phyloP scores from a whole-genome alignment of 257 asterid species.

The Knoxia roxburghii region DNA sequence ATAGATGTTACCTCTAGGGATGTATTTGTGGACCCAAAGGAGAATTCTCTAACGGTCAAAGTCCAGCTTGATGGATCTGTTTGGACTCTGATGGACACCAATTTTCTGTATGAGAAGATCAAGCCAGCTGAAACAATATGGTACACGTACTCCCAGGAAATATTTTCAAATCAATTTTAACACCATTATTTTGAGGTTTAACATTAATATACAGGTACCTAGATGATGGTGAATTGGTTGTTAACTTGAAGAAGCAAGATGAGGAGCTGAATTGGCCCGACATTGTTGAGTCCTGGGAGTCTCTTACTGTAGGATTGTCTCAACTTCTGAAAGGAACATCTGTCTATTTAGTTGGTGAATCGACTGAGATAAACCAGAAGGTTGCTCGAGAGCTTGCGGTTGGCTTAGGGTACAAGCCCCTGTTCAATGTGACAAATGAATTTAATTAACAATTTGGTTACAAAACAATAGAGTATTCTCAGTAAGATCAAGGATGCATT shows the following conservation, averaged over 20 bases:
- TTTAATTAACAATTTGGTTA: not conserved
- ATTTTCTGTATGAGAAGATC: slow-evolving; percentile 61
- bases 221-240: slow-evolving; percentile 75
- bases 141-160: slow-evolving; percentile 27
- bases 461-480: not conserved
- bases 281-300: slow-evolving; percentile 92
- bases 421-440: slow-evolving; percentile 7
- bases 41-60: slow-evolving; percentile 57
- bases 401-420: slow-evolving; percentile 69
- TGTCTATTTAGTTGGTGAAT: slow-evolving; percentile 78
- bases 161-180: not conserved
- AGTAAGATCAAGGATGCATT: not conserved
- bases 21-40: slow-evolving; percentile 66
- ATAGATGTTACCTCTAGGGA: slow-evolving; percentile 48
- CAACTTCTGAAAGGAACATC: slow-evolving; percentile 83
- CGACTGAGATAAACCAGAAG: slow-evolving; percentile 73
- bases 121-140: slow-evolving; percentile 92
- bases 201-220: slow-evolving; percentile 56
- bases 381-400: slow-evolving; percentile 85
- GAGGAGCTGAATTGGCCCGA: slow-evolving; percentile 87
- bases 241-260: slow-evolving; percentile 81
- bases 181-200: not conserved
- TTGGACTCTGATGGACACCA: slow-evolving; percentile 65
- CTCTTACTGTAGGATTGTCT: slow-evolving; percentile 58
- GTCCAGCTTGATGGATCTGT: slow-evolving; percentile 47